These are phyloP conservation scores for Penicillium polonicum DNA, from an alignment of 2,329 filamentous ascomycete species.

Conservation along the genomic window DNA sequence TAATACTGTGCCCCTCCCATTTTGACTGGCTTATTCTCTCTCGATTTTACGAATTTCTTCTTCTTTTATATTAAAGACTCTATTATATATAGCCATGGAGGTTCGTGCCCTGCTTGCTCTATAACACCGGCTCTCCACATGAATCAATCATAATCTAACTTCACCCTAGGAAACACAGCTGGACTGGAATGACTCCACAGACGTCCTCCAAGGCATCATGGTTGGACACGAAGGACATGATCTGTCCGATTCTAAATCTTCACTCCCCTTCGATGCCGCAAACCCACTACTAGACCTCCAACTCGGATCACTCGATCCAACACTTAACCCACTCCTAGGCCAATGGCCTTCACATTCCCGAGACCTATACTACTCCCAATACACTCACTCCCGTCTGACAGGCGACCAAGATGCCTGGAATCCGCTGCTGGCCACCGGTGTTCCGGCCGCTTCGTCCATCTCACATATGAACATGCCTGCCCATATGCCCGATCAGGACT, in stretches of 20 bases:
- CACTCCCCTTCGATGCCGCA: slow-evolving; percentile 19
- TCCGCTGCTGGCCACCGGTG: slow-evolving; percentile 32
- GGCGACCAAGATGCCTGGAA: slow-evolving; percentile 35
- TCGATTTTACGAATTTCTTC: not conserved
- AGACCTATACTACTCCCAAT: slow-evolving; percentile 25
- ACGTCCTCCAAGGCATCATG: slow-evolving; percentile 38
- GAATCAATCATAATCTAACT: slow-evolving; percentile 1
- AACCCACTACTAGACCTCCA: slow-evolving; percentile 29
- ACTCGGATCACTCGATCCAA: slow-evolving; percentile 15
- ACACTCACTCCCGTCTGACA: slow-evolving; percentile 19
- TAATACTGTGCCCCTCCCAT: slow-evolving; percentile 9
- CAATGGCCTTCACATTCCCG: slow-evolving; percentile 23
- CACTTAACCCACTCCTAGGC: slow-evolving; percentile 17
- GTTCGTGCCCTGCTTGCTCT: slow-evolving; percentile 8
- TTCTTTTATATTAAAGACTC: not conserved
- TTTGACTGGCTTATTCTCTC: not conserved
- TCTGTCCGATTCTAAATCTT: slow-evolving; percentile 5
- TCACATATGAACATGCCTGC: slow-evolving; percentile 20
- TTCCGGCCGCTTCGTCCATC: slow-evolving; percentile 19
- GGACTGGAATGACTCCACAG: slow-evolving; percentile 26
- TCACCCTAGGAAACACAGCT: slow-evolving; percentile 6
- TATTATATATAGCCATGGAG: slow-evolving; percentile 8
- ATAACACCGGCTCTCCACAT: not conserved
- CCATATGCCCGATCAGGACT: slow-evolving; percentile 23
- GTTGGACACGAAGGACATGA: slow-evolving; percentile 9